These are phyloP conservation scores for Fusarium tanahbumbuense DNA, from an alignment of 2,329 filamentous ascomycete species.

Conservation along the genomic window DNA sequence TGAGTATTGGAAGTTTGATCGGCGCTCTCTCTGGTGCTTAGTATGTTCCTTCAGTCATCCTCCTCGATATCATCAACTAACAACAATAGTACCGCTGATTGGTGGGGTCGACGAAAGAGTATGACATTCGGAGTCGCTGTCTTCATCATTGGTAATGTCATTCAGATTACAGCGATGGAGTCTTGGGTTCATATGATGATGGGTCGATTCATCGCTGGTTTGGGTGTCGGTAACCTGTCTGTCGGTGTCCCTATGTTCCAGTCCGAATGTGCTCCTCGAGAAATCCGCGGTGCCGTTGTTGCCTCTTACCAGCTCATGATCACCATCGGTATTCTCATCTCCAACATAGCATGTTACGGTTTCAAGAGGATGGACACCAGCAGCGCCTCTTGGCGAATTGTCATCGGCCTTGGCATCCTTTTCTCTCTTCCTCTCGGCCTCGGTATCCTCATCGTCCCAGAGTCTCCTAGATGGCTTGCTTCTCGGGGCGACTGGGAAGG, in stretches of 20 bases:
- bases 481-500: constrained; percentile 59
- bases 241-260: constrained; percentile 76
- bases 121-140: constrained; percentile 65
- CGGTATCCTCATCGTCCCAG: constrained; percentile 66
- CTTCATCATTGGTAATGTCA: constrained; percentile 72
- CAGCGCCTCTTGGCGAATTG: constrained; percentile 69
- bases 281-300: constrained; percentile 74
- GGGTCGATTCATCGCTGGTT: constrained; percentile 73
- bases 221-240: constrained; percentile 75
- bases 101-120: constrained; percentile 67
- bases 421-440: constrained; percentile 64
- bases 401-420: constrained; percentile 67
- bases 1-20: constrained; percentile 66
- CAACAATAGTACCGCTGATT: constrained; percentile 61
- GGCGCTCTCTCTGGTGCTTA: constrained; percentile 65
- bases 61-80: constrained; percentile 5
- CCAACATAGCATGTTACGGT: constrained; percentile 67
- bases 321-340: constrained; percentile 73
- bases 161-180: constrained; percentile 70
- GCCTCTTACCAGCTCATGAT: constrained; percentile 80
- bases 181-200: constrained; percentile 75
- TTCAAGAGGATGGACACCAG: constrained; percentile 56
- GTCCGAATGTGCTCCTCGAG: constrained; percentile 70
- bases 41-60: constrained; percentile 37
- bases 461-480: constrained; percentile 68